Evolutionary conservation across 371 early-diverging fungal species (phyloP).

Genomic region (Circinella umbellata): DNA sequence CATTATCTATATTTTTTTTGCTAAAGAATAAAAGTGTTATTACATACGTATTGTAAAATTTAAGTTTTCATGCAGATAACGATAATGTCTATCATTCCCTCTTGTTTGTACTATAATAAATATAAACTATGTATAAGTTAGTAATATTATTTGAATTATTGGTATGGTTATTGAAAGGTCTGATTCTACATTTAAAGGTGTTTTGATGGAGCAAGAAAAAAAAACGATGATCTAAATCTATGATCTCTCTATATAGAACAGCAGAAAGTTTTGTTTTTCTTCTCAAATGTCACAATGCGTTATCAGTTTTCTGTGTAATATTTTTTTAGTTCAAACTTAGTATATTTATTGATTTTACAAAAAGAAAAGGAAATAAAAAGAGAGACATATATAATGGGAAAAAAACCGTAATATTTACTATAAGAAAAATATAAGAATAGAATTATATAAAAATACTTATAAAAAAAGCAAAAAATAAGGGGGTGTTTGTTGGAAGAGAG

Average conservation of each 20-base stretch:
- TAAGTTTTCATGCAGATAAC: no score
- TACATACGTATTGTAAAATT: no score
- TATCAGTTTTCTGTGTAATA: background rate
- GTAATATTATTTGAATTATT: no score
- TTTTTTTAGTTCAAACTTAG: background rate
- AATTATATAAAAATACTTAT: background rate
- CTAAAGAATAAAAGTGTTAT: no score
- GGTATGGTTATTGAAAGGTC: no score
- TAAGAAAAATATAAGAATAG: background rate
- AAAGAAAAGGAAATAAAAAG: background rate
- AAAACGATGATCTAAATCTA: constrained; percentile 3
- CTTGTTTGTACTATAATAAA: no score
- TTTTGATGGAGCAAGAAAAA: background rate
- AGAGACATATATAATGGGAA: background rate
- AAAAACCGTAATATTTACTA: background rate
- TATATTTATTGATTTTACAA: constrained; percentile 5
- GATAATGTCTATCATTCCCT: no score
- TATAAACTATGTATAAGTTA: no score
- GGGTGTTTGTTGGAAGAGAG: background rate
- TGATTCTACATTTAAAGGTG: no score
- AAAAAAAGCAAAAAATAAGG: background rate
- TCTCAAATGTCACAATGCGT: background rate
- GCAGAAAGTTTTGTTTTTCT: background rate
- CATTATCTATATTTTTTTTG: no score
- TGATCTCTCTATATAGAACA: background rate